phyloP scores from a whole-genome alignment of 345 rosid genomes.

The Erodium maritimum region DNA sequence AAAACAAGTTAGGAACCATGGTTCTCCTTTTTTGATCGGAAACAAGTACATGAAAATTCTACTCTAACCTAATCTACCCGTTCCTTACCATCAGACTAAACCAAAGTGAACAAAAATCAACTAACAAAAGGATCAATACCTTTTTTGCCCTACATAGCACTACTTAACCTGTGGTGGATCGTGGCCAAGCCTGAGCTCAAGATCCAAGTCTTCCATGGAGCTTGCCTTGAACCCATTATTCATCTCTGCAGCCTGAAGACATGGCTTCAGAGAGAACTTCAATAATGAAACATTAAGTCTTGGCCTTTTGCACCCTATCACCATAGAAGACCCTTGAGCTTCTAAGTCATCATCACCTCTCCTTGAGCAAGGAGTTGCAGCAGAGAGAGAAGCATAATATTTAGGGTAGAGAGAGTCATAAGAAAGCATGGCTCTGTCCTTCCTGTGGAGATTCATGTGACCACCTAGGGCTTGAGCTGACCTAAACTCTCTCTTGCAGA shows the following conservation, averaged over 20 bases:
- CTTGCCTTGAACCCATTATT: constrained; percentile 18
- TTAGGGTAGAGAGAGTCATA: constrained; percentile 20
- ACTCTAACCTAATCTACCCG: too few species aligned
- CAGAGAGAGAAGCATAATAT: too few species aligned
- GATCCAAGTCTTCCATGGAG: constrained; percentile 55
- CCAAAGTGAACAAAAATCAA: not conserved
- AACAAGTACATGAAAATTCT: too few species aligned
- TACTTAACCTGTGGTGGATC: constrained; percentile 40
- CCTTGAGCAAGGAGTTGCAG: not conserved
- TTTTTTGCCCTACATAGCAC: not conserved
- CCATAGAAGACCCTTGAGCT: not conserved
- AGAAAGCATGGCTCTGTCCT: constrained; percentile 58
- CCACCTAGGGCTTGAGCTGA: constrained; percentile 81
- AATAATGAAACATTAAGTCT: constrained; percentile 3
- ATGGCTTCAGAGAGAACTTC: constrained; percentile 12
- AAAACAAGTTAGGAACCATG: too few species aligned
- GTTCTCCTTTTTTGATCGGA: too few species aligned
- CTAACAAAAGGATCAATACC: not conserved
- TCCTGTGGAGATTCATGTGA: constrained; percentile 68
- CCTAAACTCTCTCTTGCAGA: constrained; percentile 52
- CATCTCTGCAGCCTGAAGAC: constrained; percentile 20
- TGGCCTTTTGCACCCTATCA: not conserved
- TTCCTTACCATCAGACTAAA: too few species aligned
- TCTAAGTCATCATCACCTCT: not conserved
- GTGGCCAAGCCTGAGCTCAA: constrained; percentile 76